Conservation (phyloP, 176 grass and related monocot genomes). For the Pontederia paniculata region DNA sequence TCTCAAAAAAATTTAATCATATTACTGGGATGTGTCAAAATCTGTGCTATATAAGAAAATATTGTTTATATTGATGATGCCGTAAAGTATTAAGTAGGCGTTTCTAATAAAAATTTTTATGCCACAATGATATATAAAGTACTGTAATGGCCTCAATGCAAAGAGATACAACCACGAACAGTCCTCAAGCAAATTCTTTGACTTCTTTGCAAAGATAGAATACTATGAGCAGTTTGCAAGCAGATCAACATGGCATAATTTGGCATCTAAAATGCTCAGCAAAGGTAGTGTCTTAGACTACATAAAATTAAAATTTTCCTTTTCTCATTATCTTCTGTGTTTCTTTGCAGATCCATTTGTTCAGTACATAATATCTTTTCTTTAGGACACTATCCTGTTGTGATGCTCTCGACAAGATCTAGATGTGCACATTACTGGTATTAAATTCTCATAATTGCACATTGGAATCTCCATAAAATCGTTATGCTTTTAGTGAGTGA, state of each 20-base stretch:
- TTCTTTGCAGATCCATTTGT: not conserved
- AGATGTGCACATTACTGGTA: not conserved
- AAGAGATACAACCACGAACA: no score
- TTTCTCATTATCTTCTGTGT: not conserved
- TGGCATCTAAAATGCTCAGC: conserved; percentile 27
- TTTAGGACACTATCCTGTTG: not conserved
- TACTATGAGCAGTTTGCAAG: conserved; percentile 17
- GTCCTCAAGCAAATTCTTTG: no score
- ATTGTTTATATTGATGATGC: no score
- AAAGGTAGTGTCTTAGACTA: conserved; percentile 17
- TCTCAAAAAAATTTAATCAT: no score
- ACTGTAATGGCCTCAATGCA: no score
- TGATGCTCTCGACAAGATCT: not conserved
- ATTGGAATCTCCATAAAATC: not conserved
- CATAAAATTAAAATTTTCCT: not conserved
- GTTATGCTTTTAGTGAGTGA: no score
- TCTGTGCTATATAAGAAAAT: no score
- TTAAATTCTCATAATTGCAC: not conserved
- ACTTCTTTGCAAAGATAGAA: conserved; percentile 21
- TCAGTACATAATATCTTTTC: not conserved
- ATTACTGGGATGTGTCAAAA: no score
- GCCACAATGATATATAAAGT: no score
- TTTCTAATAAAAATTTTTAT: no score
- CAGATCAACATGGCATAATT: conserved; percentile 27
- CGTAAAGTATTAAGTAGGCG: no score